Percentiles rank a stretch among this genome's conserved stretches.
phyloP scores from a whole-genome alignment of 305 asterid genomes.

The Plantago rigida region DNA sequence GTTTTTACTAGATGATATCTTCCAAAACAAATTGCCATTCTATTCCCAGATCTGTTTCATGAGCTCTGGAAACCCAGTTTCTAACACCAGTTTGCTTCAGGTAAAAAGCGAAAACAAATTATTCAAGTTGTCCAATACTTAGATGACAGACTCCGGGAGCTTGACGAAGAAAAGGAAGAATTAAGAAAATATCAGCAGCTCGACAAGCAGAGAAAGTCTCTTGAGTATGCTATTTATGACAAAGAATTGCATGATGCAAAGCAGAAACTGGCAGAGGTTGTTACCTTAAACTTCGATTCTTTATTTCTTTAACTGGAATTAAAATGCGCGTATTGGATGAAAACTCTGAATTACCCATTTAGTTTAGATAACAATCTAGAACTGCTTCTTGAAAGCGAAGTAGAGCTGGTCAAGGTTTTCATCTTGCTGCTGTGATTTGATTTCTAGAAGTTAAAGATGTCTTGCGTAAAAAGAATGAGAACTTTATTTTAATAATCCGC shows the following conservation, averaged over 20 bases:
- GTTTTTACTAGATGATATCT: not conserved
- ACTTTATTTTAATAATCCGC: too few relatives aligned
- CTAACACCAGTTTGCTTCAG: conserved; percentile 41
- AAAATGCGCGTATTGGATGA: conserved; percentile 3
- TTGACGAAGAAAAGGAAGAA: conserved; percentile 97
- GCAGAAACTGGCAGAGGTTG: conserved; percentile 68
- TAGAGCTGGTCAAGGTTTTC: too few relatives aligned
- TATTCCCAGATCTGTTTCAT: not conserved
- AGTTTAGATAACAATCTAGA: not conserved
- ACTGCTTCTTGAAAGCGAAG: too few relatives aligned
- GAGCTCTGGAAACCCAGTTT: conserved; percentile 2
- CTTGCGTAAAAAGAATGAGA: too few relatives aligned
- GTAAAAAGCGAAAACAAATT: conserved; percentile 84
- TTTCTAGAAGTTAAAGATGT: too few relatives aligned
- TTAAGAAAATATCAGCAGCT: conserved; percentile 82
- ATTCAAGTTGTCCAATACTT: conserved; percentile 94
- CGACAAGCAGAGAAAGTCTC: conserved; percentile 82
- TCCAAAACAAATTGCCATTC: not conserved
- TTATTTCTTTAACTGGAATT: conserved; percentile 17
- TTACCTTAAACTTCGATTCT: conserved; percentile 10
- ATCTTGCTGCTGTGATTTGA: too few relatives aligned
- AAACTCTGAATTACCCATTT: conserved; percentile 10
- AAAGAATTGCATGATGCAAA: conserved; percentile 57
- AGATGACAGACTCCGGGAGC: conserved; percentile 91
- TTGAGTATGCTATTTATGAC: conserved; percentile 57